Conservation (phyloP, 805 yeast species). For the Grigorovia jiainica region DNA sequence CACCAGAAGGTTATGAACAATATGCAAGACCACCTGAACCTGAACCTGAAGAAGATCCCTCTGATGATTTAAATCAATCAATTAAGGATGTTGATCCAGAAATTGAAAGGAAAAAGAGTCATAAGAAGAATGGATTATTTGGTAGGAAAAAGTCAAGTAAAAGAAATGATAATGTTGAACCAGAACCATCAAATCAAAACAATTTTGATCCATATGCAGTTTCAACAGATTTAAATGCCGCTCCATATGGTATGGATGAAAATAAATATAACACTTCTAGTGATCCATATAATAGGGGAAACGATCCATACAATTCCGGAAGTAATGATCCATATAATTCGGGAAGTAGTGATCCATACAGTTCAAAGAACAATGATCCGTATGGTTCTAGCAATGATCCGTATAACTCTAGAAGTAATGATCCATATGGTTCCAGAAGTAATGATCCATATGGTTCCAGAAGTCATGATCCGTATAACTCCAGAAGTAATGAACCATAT, state of each 20-base stretch:
- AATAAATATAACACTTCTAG: not conserved
- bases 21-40: slow-evolving; percentile 13
- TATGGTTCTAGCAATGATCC: not conserved
- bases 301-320: not conserved
- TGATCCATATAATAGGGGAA: not conserved
- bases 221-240: slow-evolving; percentile 1
- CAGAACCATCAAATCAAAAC: not conserved
- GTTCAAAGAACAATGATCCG: slow-evolving; percentile 2
- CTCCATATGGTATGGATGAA: not conserved
- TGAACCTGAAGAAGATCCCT: not conserved
- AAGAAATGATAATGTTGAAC: not conserved
- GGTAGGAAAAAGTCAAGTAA: slow-evolving; percentile 5
- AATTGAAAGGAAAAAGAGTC: slow-evolving; percentile 1
- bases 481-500: not conserved
- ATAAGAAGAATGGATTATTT: slow-evolving; percentile 9
- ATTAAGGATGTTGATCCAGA: not conserved
- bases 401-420: too few species aligned
- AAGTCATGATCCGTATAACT: not conserved
- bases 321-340: not conserved
- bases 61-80: slow-evolving; percentile 4
- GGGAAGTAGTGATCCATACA: slow-evolving; percentile 6
- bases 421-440: not conserved
- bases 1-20: slow-evolving; percentile 33
- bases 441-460: not conserved
- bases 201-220: slow-evolving; percentile 10